phyloP scores from a whole-genome alignment of 805 yeast species.

The Ascoidea rubescens region DNA sequence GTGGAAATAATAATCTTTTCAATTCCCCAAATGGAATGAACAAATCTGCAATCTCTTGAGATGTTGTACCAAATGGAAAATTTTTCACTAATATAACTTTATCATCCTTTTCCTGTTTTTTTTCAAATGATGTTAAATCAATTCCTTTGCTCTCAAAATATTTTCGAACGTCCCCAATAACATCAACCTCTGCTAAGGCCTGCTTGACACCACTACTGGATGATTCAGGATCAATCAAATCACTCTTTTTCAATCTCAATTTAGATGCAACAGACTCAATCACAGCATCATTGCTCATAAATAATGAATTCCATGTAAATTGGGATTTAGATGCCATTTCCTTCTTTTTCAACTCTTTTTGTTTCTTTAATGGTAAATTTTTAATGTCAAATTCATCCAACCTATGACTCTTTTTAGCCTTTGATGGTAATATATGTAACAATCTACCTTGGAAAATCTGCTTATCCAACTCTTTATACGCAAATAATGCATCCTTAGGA shows the following conservation, averaged over 20 bases:
- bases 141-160: constrained; percentile 80
- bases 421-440: constrained; percentile 78
- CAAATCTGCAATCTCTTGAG: constrained; percentile 68
- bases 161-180: constrained; percentile 77
- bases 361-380: constrained; percentile 86
- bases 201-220: constrained; percentile 87
- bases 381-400: constrained; percentile 85
- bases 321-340: constrained; percentile 75
- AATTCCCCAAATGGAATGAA: constrained; percentile 73
- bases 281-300: constrained; percentile 84
- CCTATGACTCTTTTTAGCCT: constrained; percentile 66
- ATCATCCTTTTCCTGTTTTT: constrained; percentile 60
- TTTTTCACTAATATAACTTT: constrained; percentile 73
- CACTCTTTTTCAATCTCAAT: constrained; percentile 72
- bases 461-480: constrained; percentile 65
- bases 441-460: constrained; percentile 90
- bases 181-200: constrained; percentile 95
- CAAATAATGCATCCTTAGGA: constrained; percentile 60
- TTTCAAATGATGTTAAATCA: constrained; percentile 58
- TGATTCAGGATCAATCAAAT: constrained; percentile 76
- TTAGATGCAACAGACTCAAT: constrained; percentile 77
- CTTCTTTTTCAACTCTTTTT: constrained; percentile 70
- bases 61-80: constrained; percentile 77
- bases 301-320: constrained; percentile 91
- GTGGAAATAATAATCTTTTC: constrained; percentile 79